phyloP scores from a whole-genome alignment of 495 filamentous ascomycete species.

The Aspergillus coremiiformis region DNA sequence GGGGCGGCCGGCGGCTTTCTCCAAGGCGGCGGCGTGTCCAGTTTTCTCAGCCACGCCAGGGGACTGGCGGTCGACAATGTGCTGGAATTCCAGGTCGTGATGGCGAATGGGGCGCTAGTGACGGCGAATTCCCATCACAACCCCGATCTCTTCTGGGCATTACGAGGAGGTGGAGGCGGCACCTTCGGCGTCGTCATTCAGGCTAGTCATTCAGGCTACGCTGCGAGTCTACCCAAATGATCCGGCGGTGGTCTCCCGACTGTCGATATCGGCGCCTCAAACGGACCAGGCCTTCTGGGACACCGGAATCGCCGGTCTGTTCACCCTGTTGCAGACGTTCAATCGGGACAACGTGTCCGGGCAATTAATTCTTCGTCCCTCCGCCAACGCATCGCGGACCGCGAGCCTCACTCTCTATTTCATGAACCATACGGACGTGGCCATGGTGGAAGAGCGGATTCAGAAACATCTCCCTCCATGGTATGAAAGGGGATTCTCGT shows the following conservation, averaged over 20 bases:
- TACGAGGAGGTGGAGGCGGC: conserved; percentile 37
- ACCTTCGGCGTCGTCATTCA: conserved; percentile 48
- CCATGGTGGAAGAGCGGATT: not conserved
- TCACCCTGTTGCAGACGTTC: not conserved
- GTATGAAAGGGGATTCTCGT: not conserved
- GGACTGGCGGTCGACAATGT: conserved; percentile 49
- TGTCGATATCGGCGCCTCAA: conserved; percentile 21
- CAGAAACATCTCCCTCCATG: not conserved
- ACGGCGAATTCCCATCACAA: conserved; percentile 35
- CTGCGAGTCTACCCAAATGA: conserved; percentile 28
- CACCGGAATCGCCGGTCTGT: conserved; percentile 13
- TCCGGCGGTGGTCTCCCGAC: conserved; percentile 26
- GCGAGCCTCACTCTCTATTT: not conserved
- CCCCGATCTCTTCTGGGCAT: conserved; percentile 51
- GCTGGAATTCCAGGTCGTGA: conserved; percentile 31
- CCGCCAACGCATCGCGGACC: not conserved
- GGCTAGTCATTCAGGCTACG: conserved; percentile 38
- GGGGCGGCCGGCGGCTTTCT: conserved; percentile 44
- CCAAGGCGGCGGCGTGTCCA: conserved; percentile 46
- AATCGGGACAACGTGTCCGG: not conserved
- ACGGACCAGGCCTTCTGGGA: conserved; percentile 20
- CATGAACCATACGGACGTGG: not conserved
- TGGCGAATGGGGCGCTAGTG: conserved; percentile 11
- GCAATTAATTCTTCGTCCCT: not conserved
- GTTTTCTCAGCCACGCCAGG: conserved; percentile 30